Evolutionary conservation across 306 rosid genomes (phyloP).

Genomic region (Canavalia gladiata): DNA sequence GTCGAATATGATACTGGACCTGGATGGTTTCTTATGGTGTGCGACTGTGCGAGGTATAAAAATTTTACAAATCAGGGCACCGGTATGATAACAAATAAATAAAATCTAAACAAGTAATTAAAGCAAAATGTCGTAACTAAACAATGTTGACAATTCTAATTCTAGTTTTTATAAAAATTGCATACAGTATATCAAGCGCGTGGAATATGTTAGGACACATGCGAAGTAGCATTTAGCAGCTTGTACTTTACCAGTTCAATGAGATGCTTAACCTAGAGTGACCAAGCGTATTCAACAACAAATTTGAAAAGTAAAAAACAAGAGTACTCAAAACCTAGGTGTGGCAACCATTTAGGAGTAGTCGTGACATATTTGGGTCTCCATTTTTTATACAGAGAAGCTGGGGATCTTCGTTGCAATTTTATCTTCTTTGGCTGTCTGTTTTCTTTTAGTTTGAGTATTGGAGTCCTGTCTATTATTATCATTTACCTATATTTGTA

Average conservation of each 20-base stretch:
- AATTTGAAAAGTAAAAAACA: neutral
- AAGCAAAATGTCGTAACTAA: neutral
- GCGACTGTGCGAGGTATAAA: neutral
- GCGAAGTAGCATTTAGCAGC: neutral
- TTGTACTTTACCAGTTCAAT: slow-evolving; percentile 1
- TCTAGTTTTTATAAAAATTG: neutral
- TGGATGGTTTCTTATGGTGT: neutral
- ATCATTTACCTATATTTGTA: neutral
- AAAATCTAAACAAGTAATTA: neutral
- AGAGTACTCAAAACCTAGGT: neutral
- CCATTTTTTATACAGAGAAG: neutral
- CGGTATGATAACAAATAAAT: neutral
- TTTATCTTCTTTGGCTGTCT: slow-evolving; percentile 1
- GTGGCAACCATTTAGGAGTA: neutral
- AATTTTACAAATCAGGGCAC: neutral
- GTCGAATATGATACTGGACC: neutral
- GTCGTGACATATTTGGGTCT: neutral
- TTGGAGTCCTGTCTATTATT: neutral
- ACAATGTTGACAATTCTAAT: neutral
- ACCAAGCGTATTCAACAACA: neutral
- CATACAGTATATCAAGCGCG: neutral
- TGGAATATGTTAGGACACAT: neutral
- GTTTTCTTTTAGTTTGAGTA: neutral
- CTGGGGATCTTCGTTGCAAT: neutral
- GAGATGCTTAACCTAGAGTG: neutral